Base-by-base conservation (phyloP, 495 filamentous ascomycete genomes). In the Corynascus novoguineensis region DNA sequence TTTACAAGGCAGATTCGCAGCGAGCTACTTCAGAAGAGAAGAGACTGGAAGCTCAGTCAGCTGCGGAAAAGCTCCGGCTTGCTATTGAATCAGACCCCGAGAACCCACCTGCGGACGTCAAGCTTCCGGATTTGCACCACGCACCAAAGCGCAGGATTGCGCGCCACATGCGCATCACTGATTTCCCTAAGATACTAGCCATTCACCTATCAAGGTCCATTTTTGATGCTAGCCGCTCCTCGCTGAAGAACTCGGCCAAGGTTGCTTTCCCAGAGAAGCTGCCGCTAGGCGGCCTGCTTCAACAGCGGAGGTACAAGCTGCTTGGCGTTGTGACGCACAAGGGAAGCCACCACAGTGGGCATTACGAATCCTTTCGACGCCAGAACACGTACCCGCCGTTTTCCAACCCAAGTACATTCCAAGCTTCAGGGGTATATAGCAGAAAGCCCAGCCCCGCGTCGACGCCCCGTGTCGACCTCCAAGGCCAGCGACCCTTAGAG, bases 301-400 rank as follows among this genome's bases (percentile, higher is more conserved):
- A 84, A 49, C 84, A 84, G 58, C 86, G 82, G 54, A 86, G 79
- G 60, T 99, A 95, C 75, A 89, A 85, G 62, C 79, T 99, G 4
- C 82, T 95, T 2, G 88, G 86, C 11, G 84, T 95, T 40, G 87
- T 99, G 47, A 93, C 88, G 27, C 93, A 99, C 66, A 96, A 95
- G 65, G 93, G 93, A 19, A 95, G 87, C 57, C 93, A 99, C 71
- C 85, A 96, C 62, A 95, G 89, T 57, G 93, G 93, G 1, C 93
- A 99, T 68, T 99, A 99, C 71, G 93, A 99, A 68, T 89, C 91
- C 1, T 97, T 97, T 72, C 81, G 93, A 28, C 82, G 93, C n/a
- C 95, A 97, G 69, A 83, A 85, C 55, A 66, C 79, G 50, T 69
- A 71, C 45, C 75, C 82, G 1, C 90, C 91, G 0, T 97, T 83